These are phyloP conservation scores for Bolboschoenoplectus hybrid DNA, from an alignment of 202 grass and related monocot genomes.

Conservation along the genomic window DNA sequence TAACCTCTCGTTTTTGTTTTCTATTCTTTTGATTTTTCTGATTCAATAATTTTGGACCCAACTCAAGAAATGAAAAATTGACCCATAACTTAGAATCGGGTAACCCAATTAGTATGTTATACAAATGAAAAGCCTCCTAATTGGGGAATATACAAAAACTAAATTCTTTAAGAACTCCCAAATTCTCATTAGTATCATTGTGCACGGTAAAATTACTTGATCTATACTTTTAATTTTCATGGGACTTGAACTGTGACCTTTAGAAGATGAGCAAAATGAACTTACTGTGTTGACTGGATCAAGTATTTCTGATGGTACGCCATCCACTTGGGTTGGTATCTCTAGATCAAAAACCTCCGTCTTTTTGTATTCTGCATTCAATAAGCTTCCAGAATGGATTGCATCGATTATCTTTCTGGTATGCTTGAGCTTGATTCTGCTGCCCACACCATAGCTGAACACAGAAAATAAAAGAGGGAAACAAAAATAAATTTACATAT, in stretches of 20 bases:
- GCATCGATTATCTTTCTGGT: constrained; percentile 97
- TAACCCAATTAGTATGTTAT: background rate
- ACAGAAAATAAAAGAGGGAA: background rate
- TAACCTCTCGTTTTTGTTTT: background rate
- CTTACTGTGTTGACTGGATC: constrained; percentile 94
- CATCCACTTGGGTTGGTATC: constrained; percentile 68
- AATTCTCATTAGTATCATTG: background rate
- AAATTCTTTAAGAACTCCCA: background rate
- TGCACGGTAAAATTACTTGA: background rate
- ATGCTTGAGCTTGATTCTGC: constrained; percentile 72
- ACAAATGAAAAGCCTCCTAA: background rate
- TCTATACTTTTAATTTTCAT: background rate
- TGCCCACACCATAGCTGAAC: constrained; percentile 84
- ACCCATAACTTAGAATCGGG: background rate
- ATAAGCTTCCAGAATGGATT: constrained; percentile 81
- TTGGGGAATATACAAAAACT: background rate
- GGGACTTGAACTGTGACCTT: background rate
- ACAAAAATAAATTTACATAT: background rate
- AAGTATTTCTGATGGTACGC: constrained; percentile 81
- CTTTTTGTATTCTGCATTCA: constrained; percentile 72
- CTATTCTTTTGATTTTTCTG: background rate
- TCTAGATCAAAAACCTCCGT: constrained; percentile 87
- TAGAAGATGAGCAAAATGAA: background rate
- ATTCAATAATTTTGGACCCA: background rate
- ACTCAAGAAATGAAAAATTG: background rate